Evolutionary conservation across 2,329 filamentous ascomycete species (phyloP).

Genomic region (Scortechinia acanthostroma): DNA sequence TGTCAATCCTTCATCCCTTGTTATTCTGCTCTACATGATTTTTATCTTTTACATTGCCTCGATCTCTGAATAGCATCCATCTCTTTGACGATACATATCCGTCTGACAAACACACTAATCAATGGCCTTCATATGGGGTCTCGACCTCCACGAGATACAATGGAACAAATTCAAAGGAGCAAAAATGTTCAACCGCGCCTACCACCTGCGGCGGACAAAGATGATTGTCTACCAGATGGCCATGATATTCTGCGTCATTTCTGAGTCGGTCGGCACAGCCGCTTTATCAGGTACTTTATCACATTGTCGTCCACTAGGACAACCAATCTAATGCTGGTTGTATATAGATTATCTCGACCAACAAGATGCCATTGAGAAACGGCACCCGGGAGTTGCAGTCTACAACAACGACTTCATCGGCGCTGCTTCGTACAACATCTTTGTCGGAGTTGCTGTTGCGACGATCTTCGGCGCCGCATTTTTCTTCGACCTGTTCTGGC

Average conservation of each 20-base stretch:
- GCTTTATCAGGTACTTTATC: slow-evolving; percentile 35
- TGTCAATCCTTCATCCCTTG: no score
- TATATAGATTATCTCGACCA: slow-evolving; percentile 42
- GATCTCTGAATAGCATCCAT: no score
- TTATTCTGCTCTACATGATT: no score
- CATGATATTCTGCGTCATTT: slow-evolving; percentile 47
- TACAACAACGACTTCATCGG: slow-evolving; percentile 48
- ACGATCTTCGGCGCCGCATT: slow-evolving; percentile 50
- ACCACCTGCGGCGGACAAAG: slow-evolving; percentile 45
- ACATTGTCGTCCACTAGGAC: neutral
- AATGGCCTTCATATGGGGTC: slow-evolving; percentile 45
- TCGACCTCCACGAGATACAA: slow-evolving; percentile 46
- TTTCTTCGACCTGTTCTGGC: slow-evolving; percentile 58
- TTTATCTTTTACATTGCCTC: no score
- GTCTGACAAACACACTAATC: no score
- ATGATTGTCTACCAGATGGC: slow-evolving; percentile 53
- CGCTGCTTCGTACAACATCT: slow-evolving; percentile 48
- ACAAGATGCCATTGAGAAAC: slow-evolving; percentile 32
- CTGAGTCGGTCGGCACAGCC: slow-evolving; percentile 46
- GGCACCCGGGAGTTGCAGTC: slow-evolving; percentile 27
- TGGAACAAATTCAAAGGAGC: slow-evolving; percentile 47
- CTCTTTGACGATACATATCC: no score
- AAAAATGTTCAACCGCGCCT: slow-evolving; percentile 48
- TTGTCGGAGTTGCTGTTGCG: slow-evolving; percentile 45
- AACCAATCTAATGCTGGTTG: neutral